These are phyloP conservation scores for Hortiboletus campestris DNA, from an alignment of 768 basidiomycete species.

Conservation along the genomic window DNA sequence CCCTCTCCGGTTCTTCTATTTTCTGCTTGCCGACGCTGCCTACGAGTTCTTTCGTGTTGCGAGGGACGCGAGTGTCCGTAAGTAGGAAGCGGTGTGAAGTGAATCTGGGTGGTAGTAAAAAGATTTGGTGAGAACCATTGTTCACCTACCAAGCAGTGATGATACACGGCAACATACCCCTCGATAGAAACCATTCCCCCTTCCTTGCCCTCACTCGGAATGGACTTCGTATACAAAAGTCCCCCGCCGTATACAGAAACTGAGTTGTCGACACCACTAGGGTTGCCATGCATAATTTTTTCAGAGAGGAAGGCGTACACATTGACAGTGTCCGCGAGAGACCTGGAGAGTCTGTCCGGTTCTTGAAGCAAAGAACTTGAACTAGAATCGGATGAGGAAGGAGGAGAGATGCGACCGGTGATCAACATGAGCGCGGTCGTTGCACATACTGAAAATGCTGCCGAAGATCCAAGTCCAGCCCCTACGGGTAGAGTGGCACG, in stretches of 20 bases:
- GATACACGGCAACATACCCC: constrained; percentile 56
- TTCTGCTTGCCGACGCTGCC: constrained; percentile 82
- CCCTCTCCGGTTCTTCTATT: constrained; percentile 78
- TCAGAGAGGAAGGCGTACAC: constrained; percentile 92
- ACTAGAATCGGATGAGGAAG: constrained; percentile 32
- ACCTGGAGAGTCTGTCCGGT: constrained; percentile 56
- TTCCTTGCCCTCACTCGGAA: constrained; percentile 56
- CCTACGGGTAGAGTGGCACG: constrained; percentile 91
- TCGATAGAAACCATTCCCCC: constrained; percentile 83
- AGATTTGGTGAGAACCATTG: constrained; percentile 5
- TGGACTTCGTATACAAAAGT: constrained; percentile 77
- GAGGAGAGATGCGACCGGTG: constrained; percentile 62
- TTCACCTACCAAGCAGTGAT: not conserved
- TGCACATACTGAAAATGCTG: constrained; percentile 88
- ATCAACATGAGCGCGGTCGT: constrained; percentile 78
- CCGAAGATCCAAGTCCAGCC: constrained; percentile 95
- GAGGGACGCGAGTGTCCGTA: constrained; percentile 88
- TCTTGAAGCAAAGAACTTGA: constrained; percentile 32
- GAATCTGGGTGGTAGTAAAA: constrained; percentile 53
- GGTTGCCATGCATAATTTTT: constrained; percentile 96
- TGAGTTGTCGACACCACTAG: constrained; percentile 96
- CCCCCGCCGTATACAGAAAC: constrained; percentile 93
- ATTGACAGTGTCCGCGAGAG: constrained; percentile 79
- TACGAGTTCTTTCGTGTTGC: constrained; percentile 93
- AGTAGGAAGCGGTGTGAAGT: constrained; percentile 86